phyloP scores from a whole-genome alignment of 23 red algal species.

The Chondrus crispus region DNA sequence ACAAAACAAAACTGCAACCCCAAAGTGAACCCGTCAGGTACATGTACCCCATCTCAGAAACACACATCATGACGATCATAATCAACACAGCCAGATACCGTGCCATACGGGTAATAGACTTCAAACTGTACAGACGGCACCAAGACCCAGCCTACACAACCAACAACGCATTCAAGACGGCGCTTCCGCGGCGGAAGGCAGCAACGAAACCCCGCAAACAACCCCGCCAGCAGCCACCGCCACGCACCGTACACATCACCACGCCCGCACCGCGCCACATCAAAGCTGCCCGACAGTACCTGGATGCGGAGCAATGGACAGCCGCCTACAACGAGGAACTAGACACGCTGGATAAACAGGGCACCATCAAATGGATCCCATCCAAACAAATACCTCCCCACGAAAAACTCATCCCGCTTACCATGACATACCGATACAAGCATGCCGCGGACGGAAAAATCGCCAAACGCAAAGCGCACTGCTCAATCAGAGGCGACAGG shows the following conservation, averaged over 20 bases:
- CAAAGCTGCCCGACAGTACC: neutral
- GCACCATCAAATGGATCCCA: neutral
- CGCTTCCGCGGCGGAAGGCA: neutral
- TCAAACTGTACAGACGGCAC: neutral
- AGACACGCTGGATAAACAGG: neutral
- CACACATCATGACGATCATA: neutral
- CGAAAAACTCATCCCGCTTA: neutral
- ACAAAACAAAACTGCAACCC: slow-evolving; percentile 1
- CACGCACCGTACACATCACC: no score
- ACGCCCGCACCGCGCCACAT: no score
- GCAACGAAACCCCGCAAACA: neutral
- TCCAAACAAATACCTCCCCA: neutral
- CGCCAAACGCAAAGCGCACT: neutral
- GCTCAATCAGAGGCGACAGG: neutral
- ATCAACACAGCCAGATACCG: neutral
- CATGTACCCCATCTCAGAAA: neutral
- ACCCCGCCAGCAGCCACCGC: neutral
- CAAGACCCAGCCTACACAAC: neutral
- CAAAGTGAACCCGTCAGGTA: neutral
- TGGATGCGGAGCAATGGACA: neutral
- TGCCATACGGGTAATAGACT: neutral
- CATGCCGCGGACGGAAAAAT: no score
- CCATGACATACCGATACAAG: neutral
- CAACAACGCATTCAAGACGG: neutral
- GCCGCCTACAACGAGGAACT: neutral